phyloP scores from a whole-genome alignment of 2,329 filamentous ascomycete species.

The Botrytis sinoallii region DNA sequence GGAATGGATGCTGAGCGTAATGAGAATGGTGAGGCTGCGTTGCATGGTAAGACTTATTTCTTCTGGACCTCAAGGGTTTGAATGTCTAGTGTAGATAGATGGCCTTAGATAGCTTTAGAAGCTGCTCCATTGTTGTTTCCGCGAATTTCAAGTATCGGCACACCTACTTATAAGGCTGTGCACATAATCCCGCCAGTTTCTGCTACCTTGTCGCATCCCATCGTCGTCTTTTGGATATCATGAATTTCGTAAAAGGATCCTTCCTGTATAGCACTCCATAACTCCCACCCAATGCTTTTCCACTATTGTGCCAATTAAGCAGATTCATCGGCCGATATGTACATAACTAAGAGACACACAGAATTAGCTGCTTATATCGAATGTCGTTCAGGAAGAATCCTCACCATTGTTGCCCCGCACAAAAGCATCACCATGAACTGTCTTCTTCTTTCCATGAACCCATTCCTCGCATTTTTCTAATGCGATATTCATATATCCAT shows the following conservation, averaged over 20 bases:
- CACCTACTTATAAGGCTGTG: not conserved
- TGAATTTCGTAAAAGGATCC: constrained; percentile 21
- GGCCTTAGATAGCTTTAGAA: constrained; percentile 2
- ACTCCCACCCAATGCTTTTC: constrained; percentile 19
- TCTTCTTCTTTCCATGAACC: constrained; percentile 77
- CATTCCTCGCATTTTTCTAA: constrained; percentile 93
- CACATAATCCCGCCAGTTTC: not conserved
- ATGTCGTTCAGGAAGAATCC: constrained; percentile 24
- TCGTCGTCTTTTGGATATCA: constrained; percentile 22
- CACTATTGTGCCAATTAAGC: constrained; percentile 14
- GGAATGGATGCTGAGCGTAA: constrained; percentile 55
- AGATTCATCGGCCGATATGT: constrained; percentile 37
- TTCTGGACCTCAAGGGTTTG: constrained; percentile 56
- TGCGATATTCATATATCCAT: constrained; percentile 99
- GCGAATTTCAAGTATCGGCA: constrained; percentile 40
- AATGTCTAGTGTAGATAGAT: constrained; percentile 3
- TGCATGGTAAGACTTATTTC: constrained; percentile 63
- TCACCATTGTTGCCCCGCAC: constrained; percentile 93
- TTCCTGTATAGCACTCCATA: constrained; percentile 20
- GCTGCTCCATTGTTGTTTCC: not conserved
- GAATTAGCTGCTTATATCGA: not conserved
- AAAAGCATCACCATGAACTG: constrained; percentile 90
- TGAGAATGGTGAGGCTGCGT: constrained; percentile 57
- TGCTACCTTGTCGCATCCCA: not conserved
- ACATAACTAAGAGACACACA: constrained; percentile 34